Conservation (phyloP, 768 basidiomycete genomes). For the Russula griseocarnosa region DNA sequence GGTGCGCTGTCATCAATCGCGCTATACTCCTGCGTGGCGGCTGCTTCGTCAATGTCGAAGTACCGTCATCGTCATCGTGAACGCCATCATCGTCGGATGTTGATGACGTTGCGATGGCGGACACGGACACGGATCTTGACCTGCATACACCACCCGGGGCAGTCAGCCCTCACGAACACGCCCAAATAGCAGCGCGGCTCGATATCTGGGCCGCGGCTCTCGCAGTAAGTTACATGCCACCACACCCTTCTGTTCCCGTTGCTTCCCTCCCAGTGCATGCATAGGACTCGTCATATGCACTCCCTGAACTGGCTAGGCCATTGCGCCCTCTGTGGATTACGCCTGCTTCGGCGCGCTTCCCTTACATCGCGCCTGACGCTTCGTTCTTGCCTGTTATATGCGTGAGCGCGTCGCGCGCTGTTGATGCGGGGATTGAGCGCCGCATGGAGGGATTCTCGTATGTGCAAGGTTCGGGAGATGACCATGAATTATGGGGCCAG, state of each 20-base stretch:
- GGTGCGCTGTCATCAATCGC: conserved; percentile 87
- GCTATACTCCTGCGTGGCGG: conserved; percentile 39
- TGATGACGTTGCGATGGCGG: conserved; percentile 47
- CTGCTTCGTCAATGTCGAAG: neutral
- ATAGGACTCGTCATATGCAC: conserved; percentile 66
- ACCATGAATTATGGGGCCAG: conserved; percentile 87
- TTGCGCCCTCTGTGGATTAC: conserved; percentile 89
- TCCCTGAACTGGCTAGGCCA: conserved; percentile 58
- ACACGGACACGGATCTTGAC: neutral
- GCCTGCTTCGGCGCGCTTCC: conserved; percentile 55
- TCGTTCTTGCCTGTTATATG: conserved; percentile 72
- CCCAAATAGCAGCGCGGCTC: conserved; percentile 65
- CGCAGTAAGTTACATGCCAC: conserved; percentile 45
- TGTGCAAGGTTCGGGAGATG: conserved; percentile 92
- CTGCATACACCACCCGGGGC: conserved; percentile 68
- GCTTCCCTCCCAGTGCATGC: neutral
- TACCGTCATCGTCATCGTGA: too few relatives aligned
- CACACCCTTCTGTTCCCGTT: neutral
- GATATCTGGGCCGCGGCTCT: conserved; percentile 64
- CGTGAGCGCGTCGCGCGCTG: conserved; percentile 76
- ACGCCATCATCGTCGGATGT: conserved; percentile 40
- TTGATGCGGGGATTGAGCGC: conserved; percentile 56
- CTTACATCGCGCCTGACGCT: conserved; percentile 36
- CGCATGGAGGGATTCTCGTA: conserved; percentile 72
- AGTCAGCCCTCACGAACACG: conserved; percentile 72